Percentiles rank a stretch among this genome's conserved stretches.
phyloP scores from a whole-genome alignment of 148 eudicot species.

The Camellia granthamiana region DNA sequence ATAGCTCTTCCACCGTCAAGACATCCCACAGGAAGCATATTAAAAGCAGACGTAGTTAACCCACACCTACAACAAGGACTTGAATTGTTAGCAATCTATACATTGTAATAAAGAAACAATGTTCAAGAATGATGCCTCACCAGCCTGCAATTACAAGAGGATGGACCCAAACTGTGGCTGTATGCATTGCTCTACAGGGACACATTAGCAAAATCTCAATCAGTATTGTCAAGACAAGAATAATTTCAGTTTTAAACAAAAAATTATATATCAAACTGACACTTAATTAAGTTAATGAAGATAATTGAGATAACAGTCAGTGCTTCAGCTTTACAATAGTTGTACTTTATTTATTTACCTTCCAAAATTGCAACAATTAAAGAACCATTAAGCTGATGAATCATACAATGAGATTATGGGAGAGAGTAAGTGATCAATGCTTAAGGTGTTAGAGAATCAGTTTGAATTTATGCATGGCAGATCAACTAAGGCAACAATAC shows the following conservation, averaged over 20 bases:
- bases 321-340: not conserved
- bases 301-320: not conserved
- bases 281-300: not conserved
- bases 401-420: no score
- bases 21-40: constrained; percentile 97
- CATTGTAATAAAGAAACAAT: not conserved
- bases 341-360: no score
- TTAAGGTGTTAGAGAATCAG: no score
- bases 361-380: no score
- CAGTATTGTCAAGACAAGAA: constrained; percentile 12
- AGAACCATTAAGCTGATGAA: no score
- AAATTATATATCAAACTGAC: not conserved
- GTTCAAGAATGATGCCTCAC: constrained; percentile 37
- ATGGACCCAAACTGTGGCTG: constrained; percentile 75
- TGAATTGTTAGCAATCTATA: constrained; percentile 6
- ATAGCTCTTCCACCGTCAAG: constrained; percentile 98
- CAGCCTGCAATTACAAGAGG: constrained; percentile 99
- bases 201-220: constrained; percentile 15
- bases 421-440: no score
- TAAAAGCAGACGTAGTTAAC: constrained; percentile 92
- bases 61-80: constrained; percentile 76
- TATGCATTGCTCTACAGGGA: constrained; percentile 71
- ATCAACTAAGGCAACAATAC: no score
- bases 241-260: not conserved
- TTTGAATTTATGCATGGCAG: no score